Conservation (phyloP, 192 early-diverging fungal species). For the Entomortierella beljakovae region DNA sequence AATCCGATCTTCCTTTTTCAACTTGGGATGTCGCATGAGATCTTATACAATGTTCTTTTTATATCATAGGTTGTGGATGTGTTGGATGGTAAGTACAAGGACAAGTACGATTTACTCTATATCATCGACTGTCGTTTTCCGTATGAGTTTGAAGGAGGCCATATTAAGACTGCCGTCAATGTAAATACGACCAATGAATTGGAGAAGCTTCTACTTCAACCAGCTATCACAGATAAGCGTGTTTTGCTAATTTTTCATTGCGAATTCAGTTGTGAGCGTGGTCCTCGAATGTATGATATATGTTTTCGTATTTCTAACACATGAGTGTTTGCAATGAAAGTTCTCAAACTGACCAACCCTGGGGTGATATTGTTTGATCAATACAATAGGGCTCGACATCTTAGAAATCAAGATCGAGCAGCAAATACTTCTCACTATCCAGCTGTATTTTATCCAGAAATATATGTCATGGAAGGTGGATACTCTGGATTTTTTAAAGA, state of each 20-base stretch:
- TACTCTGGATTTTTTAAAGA: conserved; percentile 79
- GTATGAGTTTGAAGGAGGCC: conserved; percentile 89
- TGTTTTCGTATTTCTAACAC: no score
- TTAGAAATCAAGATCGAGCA: conserved; percentile 81
- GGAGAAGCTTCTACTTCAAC: conserved; percentile 68
- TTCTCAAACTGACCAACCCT: no score
- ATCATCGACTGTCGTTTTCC: conserved; percentile 90
- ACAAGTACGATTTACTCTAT: conserved; percentile 69
- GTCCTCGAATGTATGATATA: conserved; percentile 84
- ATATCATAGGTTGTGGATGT: conserved; percentile 65
- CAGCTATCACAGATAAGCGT: conserved; percentile 55
- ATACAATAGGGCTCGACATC: conserved; percentile 69
- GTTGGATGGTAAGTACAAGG: conserved; percentile 72
- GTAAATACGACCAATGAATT: conserved; percentile 71
- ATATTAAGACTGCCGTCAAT: conserved; percentile 80
- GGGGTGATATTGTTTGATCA: background rate
- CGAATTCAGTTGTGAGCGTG: conserved; percentile 86
- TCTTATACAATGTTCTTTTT: background rate
- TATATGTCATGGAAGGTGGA: conserved; percentile 89
- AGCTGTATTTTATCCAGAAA: conserved; percentile 82
- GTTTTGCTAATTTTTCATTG: conserved; percentile 85
- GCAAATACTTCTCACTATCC: conserved; percentile 80
- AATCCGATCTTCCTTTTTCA: background rate
- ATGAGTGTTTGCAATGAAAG: no score
- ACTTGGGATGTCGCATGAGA: no score